Base-by-base conservation (phyloP, 2,329 filamentous ascomycete species). In the Gliomastix tumulicola region DNA sequence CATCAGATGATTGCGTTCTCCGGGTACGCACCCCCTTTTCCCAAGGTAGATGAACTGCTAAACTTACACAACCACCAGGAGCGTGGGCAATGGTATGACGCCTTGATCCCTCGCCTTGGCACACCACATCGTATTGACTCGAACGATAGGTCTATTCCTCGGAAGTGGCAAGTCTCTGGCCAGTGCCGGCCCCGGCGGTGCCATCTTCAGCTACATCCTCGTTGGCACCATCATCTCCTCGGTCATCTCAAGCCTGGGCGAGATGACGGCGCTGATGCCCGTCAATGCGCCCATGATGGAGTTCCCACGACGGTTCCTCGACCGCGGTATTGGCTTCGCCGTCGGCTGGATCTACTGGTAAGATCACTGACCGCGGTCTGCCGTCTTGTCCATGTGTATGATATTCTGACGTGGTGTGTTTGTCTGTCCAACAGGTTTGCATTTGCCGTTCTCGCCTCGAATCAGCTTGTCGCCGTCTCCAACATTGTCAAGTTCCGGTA, bases 1-100 rank as follows among this genome's bases (percentile, higher is more conserved):
- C 15, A 15, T 41, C 23, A 63, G 59, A 65, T 65, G 62, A 65
- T 65, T 41, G 60, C 62, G 21, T 65, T 66, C 38, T 64, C 62
- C 36, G 62, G 62, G 57, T 63, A 51, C 34, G 55, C 19, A n/a
- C n/a, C n/a, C n/a, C n/a, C n/a, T n/a, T n/a, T n/a, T n/a, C n/a
- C n/a, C n/a, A n/a, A n/a, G n/a, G n/a, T n/a, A n/a, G n/a, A n/a
- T n/a, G n/a, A n/a, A n/a, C n/a, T n/a, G n/a, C n/a, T n/a, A n/a
- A n/a, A n/a, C n/a, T n/a, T n/a, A n/a, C n/a, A n/a, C n/a, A n/a
- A n/a, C n/a, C n/a, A n/a, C n/a, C n/a, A n/a, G n/a, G n/a, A n/a
- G n/a, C n/a, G n/a, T n/a, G n/a, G n/a, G n/a, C n/a, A n/a, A n/a
- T n/a, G n/a, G n/a, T n/a, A n/a, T n/a, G n/a, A n/a, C n/a, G n/a